Conservation (phyloP, 1,139 yeast genomes). For the Taphrina pruni region DNA sequence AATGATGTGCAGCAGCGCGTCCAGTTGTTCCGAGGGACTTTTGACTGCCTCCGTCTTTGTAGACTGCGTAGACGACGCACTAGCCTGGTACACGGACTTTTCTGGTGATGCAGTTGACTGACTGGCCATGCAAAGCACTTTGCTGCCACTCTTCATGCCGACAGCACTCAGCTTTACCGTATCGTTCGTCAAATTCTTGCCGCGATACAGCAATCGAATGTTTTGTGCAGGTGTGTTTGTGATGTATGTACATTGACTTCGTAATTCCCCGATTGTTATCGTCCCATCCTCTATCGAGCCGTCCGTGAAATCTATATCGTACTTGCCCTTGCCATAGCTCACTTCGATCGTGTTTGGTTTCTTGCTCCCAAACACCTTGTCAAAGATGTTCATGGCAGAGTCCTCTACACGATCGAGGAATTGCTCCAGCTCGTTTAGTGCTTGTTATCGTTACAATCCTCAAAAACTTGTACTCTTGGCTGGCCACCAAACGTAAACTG, state of each 20-base stretch:
- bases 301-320: conserved; percentile 32
- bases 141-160: conserved; percentile 38
- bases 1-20: conserved; percentile 16
- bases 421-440: conserved; percentile 8
- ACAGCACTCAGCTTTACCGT: conserved; percentile 22
- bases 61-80: background rate
- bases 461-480: no score
- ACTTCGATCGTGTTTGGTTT: conserved; percentile 34
- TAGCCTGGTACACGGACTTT: background rate
- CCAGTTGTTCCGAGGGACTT: conserved; percentile 25
- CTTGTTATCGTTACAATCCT: no score
- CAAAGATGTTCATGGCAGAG: conserved; percentile 32
- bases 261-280: conserved; percentile 32
- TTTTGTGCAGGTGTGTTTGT: conserved; percentile 31
- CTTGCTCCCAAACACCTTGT: conserved; percentile 33
- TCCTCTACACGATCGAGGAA: conserved; percentile 20
- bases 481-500: no score
- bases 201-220: conserved; percentile 31
- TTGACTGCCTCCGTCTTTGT: background rate
- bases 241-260: conserved; percentile 30
- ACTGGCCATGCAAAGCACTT: conserved; percentile 39
- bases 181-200: conserved; percentile 30
- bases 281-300: conserved; percentile 37
- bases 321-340: conserved; percentile 31
- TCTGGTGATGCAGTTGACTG: conserved; percentile 4